phyloP scores from a whole-genome alignment of 352 stramenopile species.

The Phytophthora ohioensis region DNA sequence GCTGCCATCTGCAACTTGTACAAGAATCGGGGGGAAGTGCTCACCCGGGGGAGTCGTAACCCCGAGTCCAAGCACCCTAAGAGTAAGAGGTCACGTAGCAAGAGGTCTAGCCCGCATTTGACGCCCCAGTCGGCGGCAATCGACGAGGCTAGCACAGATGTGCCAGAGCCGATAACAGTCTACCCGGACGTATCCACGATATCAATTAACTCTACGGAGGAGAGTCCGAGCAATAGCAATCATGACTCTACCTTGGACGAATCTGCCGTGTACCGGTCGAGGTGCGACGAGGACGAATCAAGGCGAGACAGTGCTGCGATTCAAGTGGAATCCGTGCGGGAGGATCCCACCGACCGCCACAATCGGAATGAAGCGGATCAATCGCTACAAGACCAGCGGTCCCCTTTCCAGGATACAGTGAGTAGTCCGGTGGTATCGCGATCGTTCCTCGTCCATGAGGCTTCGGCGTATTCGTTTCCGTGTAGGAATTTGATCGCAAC shows the following conservation, averaged over 20 bases:
- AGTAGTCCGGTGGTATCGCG: conserved; percentile 3
- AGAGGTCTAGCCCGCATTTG: conserved; percentile 14
- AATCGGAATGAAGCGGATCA: conserved; percentile 2
- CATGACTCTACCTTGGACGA: neutral
- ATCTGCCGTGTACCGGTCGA: neutral
- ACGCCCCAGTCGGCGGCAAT: neutral
- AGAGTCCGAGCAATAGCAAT: conserved; percentile 8
- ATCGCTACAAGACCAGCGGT: neutral
- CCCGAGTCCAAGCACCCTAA: conserved; percentile 31
- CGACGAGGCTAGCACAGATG: neutral
- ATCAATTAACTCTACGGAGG: conserved; percentile 23
- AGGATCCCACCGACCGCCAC: neutral
- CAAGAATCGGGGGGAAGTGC: conserved; percentile 59
- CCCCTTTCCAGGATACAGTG: conserved; percentile 1
- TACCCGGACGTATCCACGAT: conserved; percentile 38
- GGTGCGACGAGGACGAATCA: neutral
- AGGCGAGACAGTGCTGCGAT: neutral
- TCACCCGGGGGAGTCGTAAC: conserved; percentile 47
- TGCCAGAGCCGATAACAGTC: conserved; percentile 12
- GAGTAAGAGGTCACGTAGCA: conserved; percentile 14
- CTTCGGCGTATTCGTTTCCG: conserved; percentile 41
- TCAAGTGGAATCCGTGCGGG: neutral
- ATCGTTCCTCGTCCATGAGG: conserved; percentile 47
- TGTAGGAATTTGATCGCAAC: conserved; percentile 42
- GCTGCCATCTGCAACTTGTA: conserved; percentile 67